Base-by-base conservation (phyloP, 306 rosid species). In the Quercus wislizeni region DNA sequence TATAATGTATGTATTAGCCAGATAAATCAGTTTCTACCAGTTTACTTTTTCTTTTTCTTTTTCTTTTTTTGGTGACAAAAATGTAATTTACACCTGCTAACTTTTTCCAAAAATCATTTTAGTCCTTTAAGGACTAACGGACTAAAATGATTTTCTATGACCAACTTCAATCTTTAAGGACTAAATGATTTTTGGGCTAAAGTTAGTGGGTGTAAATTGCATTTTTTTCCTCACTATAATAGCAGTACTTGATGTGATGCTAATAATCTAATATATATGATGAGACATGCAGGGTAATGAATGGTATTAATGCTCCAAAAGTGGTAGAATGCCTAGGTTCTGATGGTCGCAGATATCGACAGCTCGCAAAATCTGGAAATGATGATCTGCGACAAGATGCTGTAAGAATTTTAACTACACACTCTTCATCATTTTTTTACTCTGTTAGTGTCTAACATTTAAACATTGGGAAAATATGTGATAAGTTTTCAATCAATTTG, bases 301-400 rank as follows among this genome's bases (percentile, higher is more conserved):
- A 86, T 87, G 98, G 98, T 78, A 78, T 92, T 79, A 94, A 94
- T 81, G 97, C 98, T 83, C 98, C 98, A 41, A 94, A 94, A 85
- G 98, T 94, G 83, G 91, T 94, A 20, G 97, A 91, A 76, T 92
- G 98, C 90, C 78, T 86, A 76, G 98, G 97, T 89, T 94, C 98
- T 83, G 97, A 94, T 83, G 98, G 98, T 61, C 68, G 54, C 74
- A 82, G 75, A 78, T 94, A 92, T 78, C 90, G 92, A 51, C 98
- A 94, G 82, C 97, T 94, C 25, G 98, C 98, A 81, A 94, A 94
- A 86, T 94, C 98, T 79, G 98, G 98, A 86, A 92, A 94, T 77
- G 98, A 94, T 69, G 97, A 94, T 83, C 87, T 94, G 65, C 84
- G 98, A 86, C 98, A 94, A 76, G 98, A 94, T 82, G 98, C 98